phyloP scores from a whole-genome alignment of 305 asterid species.

The Salvia sclarea region DNA sequence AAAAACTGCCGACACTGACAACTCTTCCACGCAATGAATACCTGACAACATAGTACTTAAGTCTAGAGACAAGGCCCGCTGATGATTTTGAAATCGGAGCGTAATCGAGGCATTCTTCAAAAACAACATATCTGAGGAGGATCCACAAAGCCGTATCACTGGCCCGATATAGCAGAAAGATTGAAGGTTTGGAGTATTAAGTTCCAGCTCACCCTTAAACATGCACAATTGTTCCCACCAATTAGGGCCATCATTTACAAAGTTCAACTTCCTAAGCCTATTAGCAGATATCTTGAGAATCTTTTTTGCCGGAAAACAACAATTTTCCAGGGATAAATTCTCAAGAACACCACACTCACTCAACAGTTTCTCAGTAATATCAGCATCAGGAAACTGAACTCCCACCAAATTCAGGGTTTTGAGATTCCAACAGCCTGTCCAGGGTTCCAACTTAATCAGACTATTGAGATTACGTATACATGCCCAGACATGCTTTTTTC shows the following conservation, averaged over 20 bases:
- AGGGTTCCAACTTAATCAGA: neutral
- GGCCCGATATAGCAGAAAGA: conserved; percentile 26
- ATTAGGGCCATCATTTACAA: conserved; percentile 14
- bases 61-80: neutral
- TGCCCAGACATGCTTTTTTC: neutral
- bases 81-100: neutral
- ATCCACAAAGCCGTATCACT: neutral
- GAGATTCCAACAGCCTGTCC: conserved; percentile 17
- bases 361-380: conserved; percentile 19
- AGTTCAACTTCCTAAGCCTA: conserved; percentile 26
- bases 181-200: conserved; percentile 28
- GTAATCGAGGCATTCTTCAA: conserved; percentile 10
- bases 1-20: conserved; percentile 7
- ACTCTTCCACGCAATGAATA: conserved; percentile 2
- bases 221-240: neutral
- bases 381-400: conserved; percentile 26
- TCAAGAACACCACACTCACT: conserved; percentile 28
- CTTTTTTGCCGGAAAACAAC: neutral
- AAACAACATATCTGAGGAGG: conserved; percentile 24
- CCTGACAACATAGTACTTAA: conserved; percentile 8
- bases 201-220: conserved; percentile 18
- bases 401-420: conserved; percentile 28
- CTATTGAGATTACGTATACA: neutral
- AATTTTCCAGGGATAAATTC: conserved; percentile 23
- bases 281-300: conserved; percentile 22